Percentiles rank a stretch among this genome's conserved stretches.
Conservation (phyloP, 2,329 filamentous ascomycete species). For the Catunica adiposa region DNA sequence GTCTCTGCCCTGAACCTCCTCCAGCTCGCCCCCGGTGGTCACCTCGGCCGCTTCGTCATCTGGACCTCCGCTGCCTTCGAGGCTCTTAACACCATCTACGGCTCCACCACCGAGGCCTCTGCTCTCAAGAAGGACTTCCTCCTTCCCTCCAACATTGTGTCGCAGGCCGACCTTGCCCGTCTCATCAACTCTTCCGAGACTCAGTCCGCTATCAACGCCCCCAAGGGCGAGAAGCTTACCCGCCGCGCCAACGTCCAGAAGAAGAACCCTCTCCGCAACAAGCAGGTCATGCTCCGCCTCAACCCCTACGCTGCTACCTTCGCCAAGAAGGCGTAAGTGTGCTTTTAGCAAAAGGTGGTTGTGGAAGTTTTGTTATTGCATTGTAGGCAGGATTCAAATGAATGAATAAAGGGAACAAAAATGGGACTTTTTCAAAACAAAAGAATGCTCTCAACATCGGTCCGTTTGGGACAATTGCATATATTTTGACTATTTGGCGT, state of each 20-base stretch:
- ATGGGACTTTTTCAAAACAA: conserved; percentile 14
- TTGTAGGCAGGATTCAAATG: conserved; percentile 13
- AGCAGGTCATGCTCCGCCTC: conserved; percentile 93
- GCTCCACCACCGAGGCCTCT: conserved; percentile 74
- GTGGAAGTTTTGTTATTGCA: conserved; percentile 12
- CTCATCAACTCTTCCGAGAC: conserved; percentile 99
- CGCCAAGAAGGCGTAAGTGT: conserved; percentile 39
- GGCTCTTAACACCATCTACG: conserved; percentile 93
- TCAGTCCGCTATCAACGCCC: conserved; percentile 83
- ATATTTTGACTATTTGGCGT: conserved; percentile 16
- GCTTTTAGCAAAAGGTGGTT: conserved; percentile 7
- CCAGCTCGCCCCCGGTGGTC: conserved; percentile 95
- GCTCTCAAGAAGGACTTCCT: conserved; percentile 98
- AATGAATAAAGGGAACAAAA: conserved; percentile 15
- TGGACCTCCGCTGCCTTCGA: conserved; percentile 97
- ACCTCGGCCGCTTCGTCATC: conserved; percentile 97
- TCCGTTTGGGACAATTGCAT: conserved; percentile 14
- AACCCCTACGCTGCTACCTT: conserved; percentile 95
- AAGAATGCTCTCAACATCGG: conserved; percentile 1
- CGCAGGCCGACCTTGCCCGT: conserved; percentile 88
- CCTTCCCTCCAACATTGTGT: conserved; percentile 78
- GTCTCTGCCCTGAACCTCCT: conserved; percentile 95
- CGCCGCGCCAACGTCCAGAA: conserved; percentile 90
- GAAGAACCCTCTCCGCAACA: conserved; percentile 99
- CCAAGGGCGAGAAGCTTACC: conserved; percentile 76